These are phyloP conservation scores for Talaromyces stipitatus DNA, from an alignment of 495 filamentous ascomycete genomes.

Conservation along the genomic window DNA sequence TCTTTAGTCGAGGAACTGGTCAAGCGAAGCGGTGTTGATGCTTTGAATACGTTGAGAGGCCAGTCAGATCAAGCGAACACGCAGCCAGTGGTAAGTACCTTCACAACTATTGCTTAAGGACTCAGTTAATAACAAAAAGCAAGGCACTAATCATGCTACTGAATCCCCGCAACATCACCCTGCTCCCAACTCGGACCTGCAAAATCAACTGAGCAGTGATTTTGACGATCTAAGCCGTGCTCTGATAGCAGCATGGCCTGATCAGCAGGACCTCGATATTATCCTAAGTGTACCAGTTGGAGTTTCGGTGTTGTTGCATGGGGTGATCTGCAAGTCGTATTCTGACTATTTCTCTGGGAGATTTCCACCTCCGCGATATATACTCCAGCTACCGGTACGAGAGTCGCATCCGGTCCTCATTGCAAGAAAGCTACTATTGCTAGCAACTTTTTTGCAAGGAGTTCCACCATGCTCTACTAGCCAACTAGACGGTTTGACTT, in stretches of 20 bases:
- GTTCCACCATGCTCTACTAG: constrained; percentile 16
- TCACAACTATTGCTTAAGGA: neutral
- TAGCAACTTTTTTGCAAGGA: constrained; percentile 34
- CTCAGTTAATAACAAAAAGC: neutral
- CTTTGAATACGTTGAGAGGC: constrained; percentile 3
- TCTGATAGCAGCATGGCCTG: constrained; percentile 31
- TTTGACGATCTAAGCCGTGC: constrained; percentile 15
- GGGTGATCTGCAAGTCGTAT: constrained; percentile 18
- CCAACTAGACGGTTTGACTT: constrained; percentile 9
- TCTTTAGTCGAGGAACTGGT: constrained; percentile 19
- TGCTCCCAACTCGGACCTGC: no score
- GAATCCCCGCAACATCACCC: neutral
- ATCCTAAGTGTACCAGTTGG: constrained; percentile 22
- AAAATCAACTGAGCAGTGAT: no score
- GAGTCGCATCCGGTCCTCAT: constrained; percentile 37
- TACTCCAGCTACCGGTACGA: constrained; percentile 26
- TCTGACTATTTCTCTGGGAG: constrained; percentile 6
- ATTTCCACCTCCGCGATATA: constrained; percentile 14
- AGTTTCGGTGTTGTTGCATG: constrained; percentile 17
- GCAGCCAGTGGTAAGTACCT: neutral
- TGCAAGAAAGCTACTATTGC: constrained; percentile 36
- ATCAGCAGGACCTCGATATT: constrained; percentile 22
- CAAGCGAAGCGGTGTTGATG: neutral
- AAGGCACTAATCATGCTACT: neutral
- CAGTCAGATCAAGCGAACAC: neutral